phyloP scores from a whole-genome alignment of 352 stramenopile species.

The Globisporangium sylvaticum region DNA sequence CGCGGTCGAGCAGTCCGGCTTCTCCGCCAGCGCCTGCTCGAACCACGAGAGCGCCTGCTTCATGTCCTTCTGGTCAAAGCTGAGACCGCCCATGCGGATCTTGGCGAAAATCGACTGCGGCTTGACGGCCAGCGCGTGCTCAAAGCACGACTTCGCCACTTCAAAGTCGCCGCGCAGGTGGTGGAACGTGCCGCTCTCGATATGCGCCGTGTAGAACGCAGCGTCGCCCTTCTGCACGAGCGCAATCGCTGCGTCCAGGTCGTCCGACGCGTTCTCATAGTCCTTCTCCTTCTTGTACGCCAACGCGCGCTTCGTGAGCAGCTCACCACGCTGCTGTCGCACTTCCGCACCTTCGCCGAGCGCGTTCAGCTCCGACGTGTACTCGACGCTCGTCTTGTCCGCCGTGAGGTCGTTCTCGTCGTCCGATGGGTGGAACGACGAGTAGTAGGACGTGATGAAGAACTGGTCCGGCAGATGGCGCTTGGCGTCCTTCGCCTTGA shows the following conservation, averaged over 20 bases:
- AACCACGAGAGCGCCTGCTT: constrained; percentile 72
- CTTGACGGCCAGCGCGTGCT: constrained; percentile 55
- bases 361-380: constrained; percentile 46
- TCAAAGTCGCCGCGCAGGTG: constrained; percentile 77
- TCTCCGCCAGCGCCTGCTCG: constrained; percentile 63
- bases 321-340: constrained; percentile 34
- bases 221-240: constrained; percentile 44
- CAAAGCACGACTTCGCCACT: constrained; percentile 57
- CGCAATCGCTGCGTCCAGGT: constrained; percentile 50
- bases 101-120: constrained; percentile 75
- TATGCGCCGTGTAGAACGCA: constrained; percentile 71
- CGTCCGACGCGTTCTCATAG: constrained; percentile 58
- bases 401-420: constrained; percentile 66
- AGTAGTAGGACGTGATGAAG: constrained; percentile 85
- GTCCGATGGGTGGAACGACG: constrained; percentile 78
- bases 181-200: constrained; percentile 75
- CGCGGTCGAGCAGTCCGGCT: constrained; percentile 63
- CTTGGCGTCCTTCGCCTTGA: constrained; percentile 50
- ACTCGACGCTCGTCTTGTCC: constrained; percentile 51
- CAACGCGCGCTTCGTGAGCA: constrained; percentile 61
- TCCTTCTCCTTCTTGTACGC: constrained; percentile 61
- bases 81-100: constrained; percentile 78
- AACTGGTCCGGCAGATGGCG: constrained; percentile 74
- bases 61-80: constrained; percentile 81
- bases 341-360: constrained; percentile 29